Conservation (phyloP, 106 monocot genomes). For the Acorus calamus region DNA sequence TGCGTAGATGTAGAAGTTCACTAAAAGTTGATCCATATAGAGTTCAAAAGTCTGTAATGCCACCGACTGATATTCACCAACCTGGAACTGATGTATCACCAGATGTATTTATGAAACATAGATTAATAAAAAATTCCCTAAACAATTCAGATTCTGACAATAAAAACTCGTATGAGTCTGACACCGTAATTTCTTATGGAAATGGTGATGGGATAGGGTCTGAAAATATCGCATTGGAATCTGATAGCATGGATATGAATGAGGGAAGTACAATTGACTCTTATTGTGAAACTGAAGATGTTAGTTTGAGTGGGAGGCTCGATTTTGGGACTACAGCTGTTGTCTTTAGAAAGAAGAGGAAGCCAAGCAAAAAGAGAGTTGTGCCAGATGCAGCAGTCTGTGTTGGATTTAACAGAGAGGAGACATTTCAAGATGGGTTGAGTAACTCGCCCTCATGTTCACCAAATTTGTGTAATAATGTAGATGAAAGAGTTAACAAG, state of each 20-base stretch:
- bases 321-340: constrained; percentile 14
- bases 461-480: constrained; percentile 19
- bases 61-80: neutral
- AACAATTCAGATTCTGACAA: constrained; percentile 8
- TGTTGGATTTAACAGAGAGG: constrained; percentile 16
- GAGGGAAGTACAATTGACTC: constrained; percentile 6
- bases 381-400: constrained; percentile 7
- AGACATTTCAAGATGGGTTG: constrained; percentile 7
- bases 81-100: constrained; percentile 10
- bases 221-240: constrained; percentile 4
- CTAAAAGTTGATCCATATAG: constrained; percentile 15
- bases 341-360: constrained; percentile 41
- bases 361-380: constrained; percentile 32
- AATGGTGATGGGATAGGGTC: constrained; percentile 5
- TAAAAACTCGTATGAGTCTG: constrained; percentile 1
- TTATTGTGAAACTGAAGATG: constrained; percentile 22
- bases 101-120: constrained; percentile 6
- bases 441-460: constrained; percentile 11
- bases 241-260: constrained; percentile 10
- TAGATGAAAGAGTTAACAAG: constrained; percentile 23
- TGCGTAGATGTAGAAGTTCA: constrained; percentile 45
- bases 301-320: constrained; percentile 16
- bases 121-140: constrained; percentile 1
- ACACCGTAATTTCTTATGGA: constrained; percentile 1
- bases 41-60: constrained; percentile 12